These are phyloP conservation scores for Suillus ampliporus DNA, from an alignment of 768 basidiomycete genomes.

Conservation along the genomic window DNA sequence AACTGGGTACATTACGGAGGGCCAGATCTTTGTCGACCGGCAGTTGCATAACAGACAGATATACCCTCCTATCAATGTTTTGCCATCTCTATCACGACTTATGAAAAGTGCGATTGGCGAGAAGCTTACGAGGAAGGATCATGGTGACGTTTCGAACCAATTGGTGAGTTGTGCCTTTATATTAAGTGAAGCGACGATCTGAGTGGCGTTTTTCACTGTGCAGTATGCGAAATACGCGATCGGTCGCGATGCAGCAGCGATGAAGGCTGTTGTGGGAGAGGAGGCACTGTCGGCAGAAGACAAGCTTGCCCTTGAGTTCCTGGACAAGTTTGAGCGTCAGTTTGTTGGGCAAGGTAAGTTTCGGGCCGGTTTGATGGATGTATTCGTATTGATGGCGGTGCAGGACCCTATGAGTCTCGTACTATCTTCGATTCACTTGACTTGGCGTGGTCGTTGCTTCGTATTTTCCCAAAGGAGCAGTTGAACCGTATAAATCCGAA, in stretches of 20 bases:
- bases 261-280: slow-evolving; percentile 99
- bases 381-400: slow-evolving; percentile 16
- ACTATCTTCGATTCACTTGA: slow-evolving; percentile 98
- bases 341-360: slow-evolving; percentile 93
- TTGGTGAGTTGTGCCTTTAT: slow-evolving; percentile 63
- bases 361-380: slow-evolving; percentile 16
- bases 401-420: slow-evolving; percentile 93
- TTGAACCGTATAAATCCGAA: slow-evolving; percentile 97
- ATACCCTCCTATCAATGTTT: slow-evolving; percentile 99
- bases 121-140: slow-evolving; percentile 95
- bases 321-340: slow-evolving; percentile 96
- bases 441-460: slow-evolving; percentile 93
- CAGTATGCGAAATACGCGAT: slow-evolving; percentile 99
- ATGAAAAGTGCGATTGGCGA: slow-evolving; percentile 99
- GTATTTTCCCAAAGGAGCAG: slow-evolving; percentile 99
- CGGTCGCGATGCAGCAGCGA: slow-evolving; percentile 93
- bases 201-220: slow-evolving; percentile 21
- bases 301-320: slow-evolving; percentile 95
- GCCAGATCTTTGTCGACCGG: slow-evolving; percentile 98
- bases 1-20: slow-evolving; percentile 99
- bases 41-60: slow-evolving; percentile 96
- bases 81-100: slow-evolving; percentile 96
- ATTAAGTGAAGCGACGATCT: slow-evolving; percentile 15
- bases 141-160: slow-evolving; percentile 99
- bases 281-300: slow-evolving; percentile 95